Evolutionary conservation across 2,329 filamentous ascomycete species (phyloP).

Genomic region (Trichophaea hybrida): DNA sequence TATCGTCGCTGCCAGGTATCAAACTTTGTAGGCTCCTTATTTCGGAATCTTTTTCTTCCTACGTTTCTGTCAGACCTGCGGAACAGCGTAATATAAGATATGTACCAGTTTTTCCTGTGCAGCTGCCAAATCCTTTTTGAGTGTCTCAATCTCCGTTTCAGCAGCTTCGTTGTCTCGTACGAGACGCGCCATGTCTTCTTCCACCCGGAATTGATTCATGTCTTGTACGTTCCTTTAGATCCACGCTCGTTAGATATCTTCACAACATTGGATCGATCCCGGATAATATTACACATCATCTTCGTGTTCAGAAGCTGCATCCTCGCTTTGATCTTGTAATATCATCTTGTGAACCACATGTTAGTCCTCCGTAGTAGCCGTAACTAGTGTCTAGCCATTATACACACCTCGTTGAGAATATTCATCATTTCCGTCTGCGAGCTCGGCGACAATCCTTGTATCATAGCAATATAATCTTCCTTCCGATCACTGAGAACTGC

Average conservation of each 20-base stretch:
- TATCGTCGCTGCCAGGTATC: conserved; percentile 9
- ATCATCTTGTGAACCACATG: conserved; percentile 22
- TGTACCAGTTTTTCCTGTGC: conserved; percentile 10
- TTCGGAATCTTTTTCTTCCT: conserved; percentile 19
- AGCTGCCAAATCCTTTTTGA: conserved; percentile 19
- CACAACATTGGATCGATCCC: neutral
- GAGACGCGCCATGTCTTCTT: conserved; percentile 27
- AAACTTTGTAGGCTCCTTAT: conserved; percentile 24
- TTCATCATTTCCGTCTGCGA: conserved; percentile 28
- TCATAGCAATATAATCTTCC: conserved; percentile 26
- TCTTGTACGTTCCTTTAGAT: conserved; percentile 9
- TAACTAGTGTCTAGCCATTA: neutral
- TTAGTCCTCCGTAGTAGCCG: neutral
- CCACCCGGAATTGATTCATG: conserved; percentile 27
- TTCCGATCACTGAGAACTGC: conserved; percentile 27
- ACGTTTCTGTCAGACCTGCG: neutral
- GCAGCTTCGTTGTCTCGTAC: conserved; percentile 26
- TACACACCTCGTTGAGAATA: conserved; percentile 25
- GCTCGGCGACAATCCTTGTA: conserved; percentile 24
- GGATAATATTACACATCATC: neutral
- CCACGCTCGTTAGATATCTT: neutral
- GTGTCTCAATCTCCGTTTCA: conserved; percentile 24
- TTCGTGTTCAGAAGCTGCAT: neutral
- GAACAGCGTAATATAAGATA: neutral
- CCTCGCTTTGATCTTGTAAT: conserved; percentile 17